Evolutionary conservation across 2,329 filamentous ascomycete species (phyloP), one percentile per base, ranked within the genome.

Genomic region (Tolypocladium album): DNA sequence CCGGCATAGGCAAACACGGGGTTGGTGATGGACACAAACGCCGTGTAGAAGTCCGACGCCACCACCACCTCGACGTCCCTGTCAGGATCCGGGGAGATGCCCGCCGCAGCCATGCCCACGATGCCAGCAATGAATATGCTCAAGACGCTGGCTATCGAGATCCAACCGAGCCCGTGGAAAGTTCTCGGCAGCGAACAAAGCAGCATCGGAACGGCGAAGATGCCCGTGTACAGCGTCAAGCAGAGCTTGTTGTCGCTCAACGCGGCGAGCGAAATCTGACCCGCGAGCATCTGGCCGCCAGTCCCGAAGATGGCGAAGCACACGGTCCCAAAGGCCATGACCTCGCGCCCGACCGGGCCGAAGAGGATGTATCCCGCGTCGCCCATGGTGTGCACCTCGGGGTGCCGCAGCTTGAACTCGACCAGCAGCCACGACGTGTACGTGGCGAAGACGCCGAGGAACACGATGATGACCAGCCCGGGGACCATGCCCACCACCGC

Each of bases 301-400:
- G 78, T 78, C 1, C 74, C 76, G 61, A 78, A 82, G 36, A 82
- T 71, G 45, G 79, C 79, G 63, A 83, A 83, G 63, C 80, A 73
- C 58, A 82, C 68, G 0, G 79, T 82, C 3, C 80, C 79, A 22
- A 70, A 73, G 38, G 74, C 74, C 43, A 83, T 72, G 15, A 82
- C 62, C 63, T 81, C 80, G 31, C 79, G 75, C 0, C 82, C 81
- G 6, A 79, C 61, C 1, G 74, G 76, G 3, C 82, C 82, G 59
- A 83, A 82, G 24, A 85, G 72, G 58, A 83, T 76, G 50, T 70
- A 70, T 20, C 82, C 82, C 0, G 80, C 81, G 62, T 84, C 82
- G 50, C 82, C 81, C 71, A 84, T 83, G 58, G 78, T 79, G 64
- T 84, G 82, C 3, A 84, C 80, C 61, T 82, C 74, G 1, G 78